phyloP scores from a whole-genome alignment of 1,284 basidiomycete genomes.

The Golubevia sp. region DNA sequence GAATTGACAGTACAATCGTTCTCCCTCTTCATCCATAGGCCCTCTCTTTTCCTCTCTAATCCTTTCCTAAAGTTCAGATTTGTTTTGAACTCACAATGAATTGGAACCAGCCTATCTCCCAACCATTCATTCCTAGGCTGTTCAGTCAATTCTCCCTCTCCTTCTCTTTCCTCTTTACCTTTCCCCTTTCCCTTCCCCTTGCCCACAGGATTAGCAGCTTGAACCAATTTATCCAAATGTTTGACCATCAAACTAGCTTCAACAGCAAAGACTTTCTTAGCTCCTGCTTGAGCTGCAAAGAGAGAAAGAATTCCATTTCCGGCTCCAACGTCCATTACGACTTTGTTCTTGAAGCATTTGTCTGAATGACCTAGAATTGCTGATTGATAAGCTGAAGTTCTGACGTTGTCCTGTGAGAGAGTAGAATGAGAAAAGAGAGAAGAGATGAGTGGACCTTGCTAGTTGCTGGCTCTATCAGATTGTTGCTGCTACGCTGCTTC shows the following conservation, averaged over 20 bases:
- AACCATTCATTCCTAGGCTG: slow-evolving; percentile 33
- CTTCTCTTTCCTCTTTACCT: background rate
- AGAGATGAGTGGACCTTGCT: background rate
- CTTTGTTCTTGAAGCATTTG: slow-evolving; percentile 32
- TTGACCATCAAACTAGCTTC: slow-evolving; percentile 52
- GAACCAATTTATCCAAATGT: slow-evolving; percentile 32
- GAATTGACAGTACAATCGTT: too few relatives aligned
- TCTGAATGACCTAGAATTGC: slow-evolving; percentile 38
- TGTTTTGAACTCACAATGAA: slow-evolving; percentile 21
- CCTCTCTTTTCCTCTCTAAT: too few relatives aligned
- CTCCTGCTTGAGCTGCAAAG: slow-evolving; percentile 52
- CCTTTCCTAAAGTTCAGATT: too few relatives aligned
- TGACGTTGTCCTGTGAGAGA: slow-evolving; percentile 34
- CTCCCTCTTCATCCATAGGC: too few relatives aligned
- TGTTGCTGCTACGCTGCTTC: too few relatives aligned
- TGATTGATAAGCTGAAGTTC: slow-evolving; percentile 47
- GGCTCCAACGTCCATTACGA: slow-evolving; percentile 47
- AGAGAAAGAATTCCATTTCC: slow-evolving; percentile 56
- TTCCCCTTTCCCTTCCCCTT: background rate
- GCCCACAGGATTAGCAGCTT: slow-evolving; percentile 13
- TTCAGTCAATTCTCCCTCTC: slow-evolving; percentile 8
- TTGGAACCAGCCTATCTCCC: slow-evolving; percentile 26
- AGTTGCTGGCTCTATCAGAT: too few relatives aligned
- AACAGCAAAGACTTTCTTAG: slow-evolving; percentile 43
- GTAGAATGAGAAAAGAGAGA: background rate